Percentiles rank a stretch among this genome's conserved stretches.
These are phyloP conservation scores for Lolium rigidum DNA, from an alignment of 176 grass and related monocot species.

Conservation along the genomic window DNA sequence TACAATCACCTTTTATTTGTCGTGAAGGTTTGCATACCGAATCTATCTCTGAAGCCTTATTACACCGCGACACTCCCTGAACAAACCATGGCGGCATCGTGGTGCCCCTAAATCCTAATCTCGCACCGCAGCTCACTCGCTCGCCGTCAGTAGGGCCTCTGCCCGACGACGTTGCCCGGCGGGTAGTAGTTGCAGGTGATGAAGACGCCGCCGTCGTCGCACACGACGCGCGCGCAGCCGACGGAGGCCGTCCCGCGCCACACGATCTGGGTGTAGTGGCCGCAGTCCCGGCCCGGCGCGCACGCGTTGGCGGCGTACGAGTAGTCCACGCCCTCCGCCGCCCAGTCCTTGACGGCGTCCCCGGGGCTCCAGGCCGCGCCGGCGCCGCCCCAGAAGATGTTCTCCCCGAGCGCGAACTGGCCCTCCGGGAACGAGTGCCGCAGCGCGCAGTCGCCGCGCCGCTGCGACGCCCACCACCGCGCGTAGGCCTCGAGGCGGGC, in stretches of 20 bases:
- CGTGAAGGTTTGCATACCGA: too few relatives aligned
- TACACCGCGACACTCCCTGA: not conserved
- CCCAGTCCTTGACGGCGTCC: constrained; percentile 71
- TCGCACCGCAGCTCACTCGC: not conserved
- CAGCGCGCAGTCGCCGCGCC: constrained; percentile 54
- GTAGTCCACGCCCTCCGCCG: constrained; percentile 65
- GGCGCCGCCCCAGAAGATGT: constrained; percentile 71
- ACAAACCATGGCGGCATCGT: not conserved
- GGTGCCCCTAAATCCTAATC: not conserved
- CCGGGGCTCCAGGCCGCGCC: constrained; percentile 44
- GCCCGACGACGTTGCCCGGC: constrained; percentile 63
- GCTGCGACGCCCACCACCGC: constrained; percentile 64
- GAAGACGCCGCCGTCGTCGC: constrained; percentile 64
- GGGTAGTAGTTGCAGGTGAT: constrained; percentile 82
- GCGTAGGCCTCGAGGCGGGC: constrained; percentile 54
- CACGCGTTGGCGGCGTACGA: constrained; percentile 65
- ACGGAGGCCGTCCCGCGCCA: constrained; percentile 58
- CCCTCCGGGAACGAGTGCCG: constrained; percentile 73
- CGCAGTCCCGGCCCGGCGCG: constrained; percentile 50
- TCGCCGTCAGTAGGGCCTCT: constrained; percentile 54
- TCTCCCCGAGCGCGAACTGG: constrained; percentile 74
- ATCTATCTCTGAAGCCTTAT: not conserved
- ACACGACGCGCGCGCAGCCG: constrained; percentile 54
- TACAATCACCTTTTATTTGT: too few relatives aligned
- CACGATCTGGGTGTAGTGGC: constrained; percentile 83